These are phyloP conservation scores for Magnaporthiopsis poae DNA, from an alignment of 2,329 filamentous ascomycete genomes.

Conservation along the genomic window DNA sequence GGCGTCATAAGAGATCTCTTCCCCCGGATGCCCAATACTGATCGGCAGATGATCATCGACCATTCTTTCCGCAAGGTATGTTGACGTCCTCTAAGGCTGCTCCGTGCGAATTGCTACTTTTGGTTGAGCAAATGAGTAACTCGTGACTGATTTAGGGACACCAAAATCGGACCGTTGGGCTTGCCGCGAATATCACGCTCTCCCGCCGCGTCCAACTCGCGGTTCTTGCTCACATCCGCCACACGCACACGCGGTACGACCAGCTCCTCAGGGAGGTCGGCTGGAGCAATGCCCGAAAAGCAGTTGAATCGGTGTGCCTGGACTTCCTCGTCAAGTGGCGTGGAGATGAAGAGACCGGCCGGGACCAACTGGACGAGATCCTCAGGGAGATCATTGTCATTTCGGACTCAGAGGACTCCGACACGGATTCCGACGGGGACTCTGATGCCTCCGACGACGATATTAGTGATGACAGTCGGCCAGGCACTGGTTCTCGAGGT, in stretches of 20 bases:
- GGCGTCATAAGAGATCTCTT: constrained; percentile 54
- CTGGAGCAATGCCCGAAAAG: constrained; percentile 51
- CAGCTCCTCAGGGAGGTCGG: constrained; percentile 46
- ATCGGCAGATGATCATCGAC: constrained; percentile 51
- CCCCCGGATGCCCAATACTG: constrained; percentile 54
- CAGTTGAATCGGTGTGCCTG: constrained; percentile 50
- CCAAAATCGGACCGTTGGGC: constrained; percentile 45
- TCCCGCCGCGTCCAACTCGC: constrained; percentile 55
- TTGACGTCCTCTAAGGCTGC: constrained; percentile 9
- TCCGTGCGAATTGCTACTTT: background rate
- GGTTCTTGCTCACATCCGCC: constrained; percentile 56
- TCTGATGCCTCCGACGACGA: constrained; percentile 28
- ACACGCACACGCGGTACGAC: constrained; percentile 58
- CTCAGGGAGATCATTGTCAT: constrained; percentile 58
- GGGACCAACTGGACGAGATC: constrained; percentile 58
- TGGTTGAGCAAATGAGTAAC: constrained; percentile 7
- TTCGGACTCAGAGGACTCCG: constrained; percentile 46
- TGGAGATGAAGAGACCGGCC: constrained; percentile 58
- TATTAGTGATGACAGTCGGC: constrained; percentile 11
- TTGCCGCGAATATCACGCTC: constrained; percentile 45
- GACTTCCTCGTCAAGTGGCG: constrained; percentile 62
- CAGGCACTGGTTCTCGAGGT: background rate
- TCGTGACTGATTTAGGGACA: constrained; percentile 4
- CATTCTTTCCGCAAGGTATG: constrained; percentile 54
- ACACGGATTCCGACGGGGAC: constrained; percentile 28